These are phyloP conservation scores for Cyclostephanos invisitatus DNA, from an alignment of 108 stramenopile genomes.

Conservation along the genomic window DNA sequence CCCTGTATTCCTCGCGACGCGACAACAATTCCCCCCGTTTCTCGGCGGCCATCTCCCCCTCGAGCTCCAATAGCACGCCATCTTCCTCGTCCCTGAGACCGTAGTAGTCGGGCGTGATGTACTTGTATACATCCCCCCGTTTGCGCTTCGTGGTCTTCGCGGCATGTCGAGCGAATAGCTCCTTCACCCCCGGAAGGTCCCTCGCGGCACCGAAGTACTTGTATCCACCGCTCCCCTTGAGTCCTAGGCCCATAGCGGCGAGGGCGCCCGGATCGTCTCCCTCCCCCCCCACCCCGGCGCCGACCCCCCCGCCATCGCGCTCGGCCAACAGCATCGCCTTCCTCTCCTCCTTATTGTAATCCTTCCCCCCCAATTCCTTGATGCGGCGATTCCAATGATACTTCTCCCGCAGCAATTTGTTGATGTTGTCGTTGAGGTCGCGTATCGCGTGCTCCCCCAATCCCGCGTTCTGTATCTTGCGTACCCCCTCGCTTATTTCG, in stretches of 20 bases:
- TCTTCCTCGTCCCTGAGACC: constrained; percentile 94
- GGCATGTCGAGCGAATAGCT: constrained; percentile 77
- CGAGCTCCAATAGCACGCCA: constrained; percentile 80
- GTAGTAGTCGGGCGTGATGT: constrained; percentile 90
- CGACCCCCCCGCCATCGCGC: constrained; percentile 29
- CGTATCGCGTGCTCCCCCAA: constrained; percentile 95
- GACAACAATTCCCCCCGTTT: constrained; percentile 32
- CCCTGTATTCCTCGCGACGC: constrained; percentile 30
- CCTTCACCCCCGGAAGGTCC: constrained; percentile 92
- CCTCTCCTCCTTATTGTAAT: constrained; percentile 79
- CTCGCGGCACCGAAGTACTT: constrained; percentile 95
- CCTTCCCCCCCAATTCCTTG: constrained; percentile 81
- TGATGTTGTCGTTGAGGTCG: constrained; percentile 98
- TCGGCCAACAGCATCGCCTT: constrained; percentile 63
- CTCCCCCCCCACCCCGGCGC: constrained; percentile 39
- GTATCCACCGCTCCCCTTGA: constrained; percentile 78
- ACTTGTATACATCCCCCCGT: constrained; percentile 81
- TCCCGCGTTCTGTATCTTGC: constrained; percentile 93
- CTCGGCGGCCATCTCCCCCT: constrained; percentile 57
- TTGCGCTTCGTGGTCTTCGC: constrained; percentile 62
- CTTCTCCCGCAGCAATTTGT: constrained; percentile 93
- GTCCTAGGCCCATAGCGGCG: constrained; percentile 44
- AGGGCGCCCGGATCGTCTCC: constrained; percentile 6
- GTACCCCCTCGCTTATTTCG: constrained; percentile 81
- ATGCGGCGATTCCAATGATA: constrained; percentile 94